Evolutionary conservation across 148 eudicot species (phyloP).

Genomic region (Nepenthes gracilis): DNA sequence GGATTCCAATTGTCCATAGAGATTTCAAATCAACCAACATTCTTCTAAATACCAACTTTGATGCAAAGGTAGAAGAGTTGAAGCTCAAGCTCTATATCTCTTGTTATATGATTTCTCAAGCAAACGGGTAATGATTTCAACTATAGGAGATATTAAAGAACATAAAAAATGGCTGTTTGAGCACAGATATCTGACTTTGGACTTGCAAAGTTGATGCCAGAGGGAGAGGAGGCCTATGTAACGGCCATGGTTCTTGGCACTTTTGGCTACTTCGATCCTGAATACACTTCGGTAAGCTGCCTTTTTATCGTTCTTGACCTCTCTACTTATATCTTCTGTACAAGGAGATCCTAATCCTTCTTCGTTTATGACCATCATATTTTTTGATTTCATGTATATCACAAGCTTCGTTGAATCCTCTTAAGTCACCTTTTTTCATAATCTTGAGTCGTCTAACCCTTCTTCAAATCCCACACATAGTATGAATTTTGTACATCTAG

Average conservation of each 20-base stretch:
- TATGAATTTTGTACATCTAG: too few relatives aligned
- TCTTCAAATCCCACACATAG: too few relatives aligned
- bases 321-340: not conserved
- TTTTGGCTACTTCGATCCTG: conserved; percentile 91
- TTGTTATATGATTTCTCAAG: not conserved
- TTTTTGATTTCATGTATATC: too few relatives aligned
- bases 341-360: too few relatives aligned
- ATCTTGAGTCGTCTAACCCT: too few relatives aligned
- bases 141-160: not conserved
- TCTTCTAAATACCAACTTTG: conserved; percentile 56
- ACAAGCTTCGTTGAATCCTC: too few relatives aligned
- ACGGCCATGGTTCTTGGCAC: conserved; percentile 88
- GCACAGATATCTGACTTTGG: conserved; percentile 91
- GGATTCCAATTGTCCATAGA: conserved; percentile 89
- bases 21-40: conserved; percentile 99
- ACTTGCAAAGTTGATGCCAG: conserved; percentile 93
- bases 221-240: conserved; percentile 66
- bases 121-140: not conserved
- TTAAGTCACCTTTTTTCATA: too few relatives aligned
- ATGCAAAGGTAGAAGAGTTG: conserved; percentile 57
- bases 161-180: not conserved
- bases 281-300: conserved; percentile 71
- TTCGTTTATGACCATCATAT: too few relatives aligned
- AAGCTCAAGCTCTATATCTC: not conserved
- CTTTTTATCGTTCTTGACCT: not conserved